Evolutionary conservation across 371 early-diverging fungal species (phyloP), one percentile per base, ranked within the genome.

Genomic region (Mortierella sp.): DNA sequence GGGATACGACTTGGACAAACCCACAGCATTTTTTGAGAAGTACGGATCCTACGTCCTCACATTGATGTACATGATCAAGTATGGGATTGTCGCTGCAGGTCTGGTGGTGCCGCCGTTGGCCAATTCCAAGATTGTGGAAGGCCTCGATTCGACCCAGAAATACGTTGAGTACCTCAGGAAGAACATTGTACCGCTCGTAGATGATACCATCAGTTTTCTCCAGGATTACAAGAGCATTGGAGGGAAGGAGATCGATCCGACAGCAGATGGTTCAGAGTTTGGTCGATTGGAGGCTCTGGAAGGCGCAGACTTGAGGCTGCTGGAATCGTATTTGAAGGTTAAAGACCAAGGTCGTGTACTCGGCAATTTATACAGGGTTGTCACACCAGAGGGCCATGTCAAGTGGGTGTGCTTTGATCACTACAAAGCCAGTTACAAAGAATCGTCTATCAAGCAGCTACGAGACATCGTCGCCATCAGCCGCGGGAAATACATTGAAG

Each of bases 351-450:
- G 41, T 1, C 25, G 43, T 16, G 19, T 24, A 0, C 43, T 49
- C 0, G 67, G 60, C 31, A 66, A 66, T 22, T 55, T 66, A 14
- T 66, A 59, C 50, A 14, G 60, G 28, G 44, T 67, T 28, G 29
- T 49, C 31, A 59, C 55, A 2, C 17, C 28, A 2, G 24, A 41
- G 1, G 60, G 60, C 1, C 54, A 67, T 31, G 55, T 67, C 39
- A 59, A 67, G 27, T 67, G 67, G 67, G 55, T 67, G 8, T 67
- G 67, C 34, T 1, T 49, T 1, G 45, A 59, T 10, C 67, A 67
- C 39, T 67, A 54, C 44, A 54, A 50, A 12, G 27, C 10, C 13
- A 22, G 24, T 19, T 54, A 60, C 45, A 21, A 37, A 1, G 41
- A 43, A n/a, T 10, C 39, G 0, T 41, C 17, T 1, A 29, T 54